phyloP scores from a whole-genome alignment of 139 green algal species.

The Desmodesmus armatus region DNA sequence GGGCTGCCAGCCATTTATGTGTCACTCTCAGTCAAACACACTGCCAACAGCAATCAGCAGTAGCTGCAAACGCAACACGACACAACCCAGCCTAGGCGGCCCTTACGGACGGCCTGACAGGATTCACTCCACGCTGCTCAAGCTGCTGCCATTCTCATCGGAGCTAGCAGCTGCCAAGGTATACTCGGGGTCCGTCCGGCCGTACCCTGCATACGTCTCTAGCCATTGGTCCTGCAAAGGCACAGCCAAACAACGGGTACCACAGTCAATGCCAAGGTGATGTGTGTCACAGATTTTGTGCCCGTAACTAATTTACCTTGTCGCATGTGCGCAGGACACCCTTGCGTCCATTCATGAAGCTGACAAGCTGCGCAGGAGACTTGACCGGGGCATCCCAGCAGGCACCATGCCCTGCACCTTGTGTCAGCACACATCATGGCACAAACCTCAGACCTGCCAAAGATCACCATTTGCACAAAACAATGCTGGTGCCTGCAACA shows the following conservation, averaged over 20 bases:
- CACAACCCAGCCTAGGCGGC: background rate
- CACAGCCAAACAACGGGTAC: background rate
- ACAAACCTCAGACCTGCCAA: background rate
- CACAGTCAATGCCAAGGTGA: background rate
- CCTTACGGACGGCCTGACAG: too few relatives aligned
- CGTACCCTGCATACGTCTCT: slow-evolving; percentile 62
- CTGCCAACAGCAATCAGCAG: background rate
- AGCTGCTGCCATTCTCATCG: slow-evolving; percentile 6
- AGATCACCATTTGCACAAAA: background rate
- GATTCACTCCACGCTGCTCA: slow-evolving; percentile 4
- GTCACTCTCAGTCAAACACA: too few relatives aligned
- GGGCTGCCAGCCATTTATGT: too few relatives aligned
- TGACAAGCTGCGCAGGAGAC: background rate
- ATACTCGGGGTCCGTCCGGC: slow-evolving; percentile 55
- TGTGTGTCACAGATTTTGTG: background rate
- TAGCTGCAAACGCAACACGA: background rate
- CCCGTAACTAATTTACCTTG: background rate
- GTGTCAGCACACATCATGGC: background rate
- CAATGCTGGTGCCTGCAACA: background rate
- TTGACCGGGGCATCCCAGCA: background rate
- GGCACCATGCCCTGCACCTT: background rate
- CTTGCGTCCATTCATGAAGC: background rate
- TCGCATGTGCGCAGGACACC: background rate
- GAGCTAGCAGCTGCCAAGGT: too few relatives aligned
- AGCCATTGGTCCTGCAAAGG: slow-evolving; percentile 74